These are phyloP conservation scores for Arachis stenosperma DNA, from an alignment of 306 rosid genomes.

Conservation along the genomic window DNA sequence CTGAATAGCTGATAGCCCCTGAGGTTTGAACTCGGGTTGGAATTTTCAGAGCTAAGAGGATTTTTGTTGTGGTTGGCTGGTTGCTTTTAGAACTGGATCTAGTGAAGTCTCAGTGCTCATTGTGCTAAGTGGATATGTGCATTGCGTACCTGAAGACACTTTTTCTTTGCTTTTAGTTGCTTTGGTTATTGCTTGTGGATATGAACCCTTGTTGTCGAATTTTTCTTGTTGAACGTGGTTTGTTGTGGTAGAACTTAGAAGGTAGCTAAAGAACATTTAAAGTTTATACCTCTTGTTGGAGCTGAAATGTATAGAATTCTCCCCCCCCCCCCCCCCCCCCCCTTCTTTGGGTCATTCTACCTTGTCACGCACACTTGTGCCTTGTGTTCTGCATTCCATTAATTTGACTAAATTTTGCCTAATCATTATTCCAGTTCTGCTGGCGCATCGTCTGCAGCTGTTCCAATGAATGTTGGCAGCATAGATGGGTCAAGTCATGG, in stretches of 20 bases:
- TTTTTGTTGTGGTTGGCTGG: conserved; percentile 19
- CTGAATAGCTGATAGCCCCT: background rate
- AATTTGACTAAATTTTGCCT: conserved; percentile 19
- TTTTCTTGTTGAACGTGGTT: background rate
- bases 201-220: background rate
- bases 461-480: conserved; percentile 90
- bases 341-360: no score
- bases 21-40: conserved; percentile 23
- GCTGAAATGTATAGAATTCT: background rate
- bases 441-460: conserved; percentile 94
- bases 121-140: background rate
- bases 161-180: background rate
- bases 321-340: no score
- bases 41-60: background rate
- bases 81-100: conserved; percentile 35
- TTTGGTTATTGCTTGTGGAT: background rate
- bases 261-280: background rate
- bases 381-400: conserved; percentile 12
- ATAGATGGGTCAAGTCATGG: conserved; percentile 86
- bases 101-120: background rate
- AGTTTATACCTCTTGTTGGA: background rate
- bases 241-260: background rate
- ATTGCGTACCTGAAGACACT: background rate
- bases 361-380: background rate
- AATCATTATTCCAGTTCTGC: conserved; percentile 74